These are phyloP conservation scores for Talaromyces trachyspermus DNA, from an alignment of 495 filamentous ascomycete species.

Conservation along the genomic window DNA sequence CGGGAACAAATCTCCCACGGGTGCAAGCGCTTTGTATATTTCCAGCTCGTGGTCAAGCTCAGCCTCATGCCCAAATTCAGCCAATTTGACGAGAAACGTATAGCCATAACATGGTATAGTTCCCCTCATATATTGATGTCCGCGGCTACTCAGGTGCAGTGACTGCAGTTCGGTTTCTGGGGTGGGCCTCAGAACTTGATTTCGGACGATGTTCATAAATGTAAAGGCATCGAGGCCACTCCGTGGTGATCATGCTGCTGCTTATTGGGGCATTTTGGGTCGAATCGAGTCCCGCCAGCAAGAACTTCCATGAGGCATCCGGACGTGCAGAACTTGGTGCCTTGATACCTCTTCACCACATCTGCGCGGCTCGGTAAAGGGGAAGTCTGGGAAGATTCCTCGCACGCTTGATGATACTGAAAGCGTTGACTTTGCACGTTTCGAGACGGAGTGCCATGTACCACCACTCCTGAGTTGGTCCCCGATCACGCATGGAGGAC, in stretches of 20 bases:
- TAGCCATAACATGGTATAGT: neutral
- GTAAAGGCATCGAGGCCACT: neutral
- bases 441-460: neutral
- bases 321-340: neutral
- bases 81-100: neutral
- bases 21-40: neutral
- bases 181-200: neutral
- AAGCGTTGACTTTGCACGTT: neutral
- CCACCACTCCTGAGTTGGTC: neutral
- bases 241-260: neutral
- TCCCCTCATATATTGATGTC: neutral
- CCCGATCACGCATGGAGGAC: neutral
- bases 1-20: neutral
- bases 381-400: neutral
- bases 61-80: neutral
- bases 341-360: neutral
- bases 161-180: neutral
- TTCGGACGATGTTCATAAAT: neutral
- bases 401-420: neutral
- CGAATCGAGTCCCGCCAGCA: neutral
- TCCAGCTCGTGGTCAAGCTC: neutral
- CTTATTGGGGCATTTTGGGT: neutral
- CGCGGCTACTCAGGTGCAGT: neutral
- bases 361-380: neutral
- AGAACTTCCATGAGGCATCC: neutral